Evolutionary conservation across 2,329 filamentous ascomycete species (phyloP), one percentile per base, ranked within the genome.

Genomic region (Clathrospora elynae): DNA sequence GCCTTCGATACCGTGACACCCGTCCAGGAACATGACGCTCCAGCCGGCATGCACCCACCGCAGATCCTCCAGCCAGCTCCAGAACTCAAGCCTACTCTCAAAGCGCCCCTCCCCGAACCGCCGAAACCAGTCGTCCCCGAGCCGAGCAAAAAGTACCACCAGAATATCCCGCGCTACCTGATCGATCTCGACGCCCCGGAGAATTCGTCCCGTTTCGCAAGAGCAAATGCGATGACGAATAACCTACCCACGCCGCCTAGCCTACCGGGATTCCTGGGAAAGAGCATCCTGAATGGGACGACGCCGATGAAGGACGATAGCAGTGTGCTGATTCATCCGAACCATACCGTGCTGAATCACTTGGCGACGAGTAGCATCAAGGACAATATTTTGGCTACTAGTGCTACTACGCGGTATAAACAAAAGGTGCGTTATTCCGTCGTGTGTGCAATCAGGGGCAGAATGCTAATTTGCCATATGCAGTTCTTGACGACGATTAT

Each of bases 321-420:
- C 71, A 96, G 91, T 72, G 93, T 99, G 49, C 75, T 99, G 52
- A 93, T 90, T 57, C 92, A 96, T 81, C 93, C 93, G 10, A 99
- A 97, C 62, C 92, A 99, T 65, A 96, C 93, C 0, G 90, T 97
- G 20, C 75, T 99, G 51, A 99, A 99, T 58, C 93, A 99, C 70
- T 76, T 99, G 57, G 92, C 92, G 34, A 99, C 93, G 3, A 97
- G 92, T 71, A 96, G 91, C 70, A 99, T 99, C 71, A 96, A 96
- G 76, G 90, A 96, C 57, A 91, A 92, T 51, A 88, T 97, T 17
- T 78, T 99, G 53, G 93, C 93, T 22, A 95, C 95, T 5, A 96
- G 91, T 63, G 92, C 90, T 10, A 99, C 93, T 4, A 99, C 93
- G n/a, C 82, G 93, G 70, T 99, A 97, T 71, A 95, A 90, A 75